Base-by-base conservation (phyloP, 2,329 filamentous ascomycete species). In the Botrytis aclada region DNA sequence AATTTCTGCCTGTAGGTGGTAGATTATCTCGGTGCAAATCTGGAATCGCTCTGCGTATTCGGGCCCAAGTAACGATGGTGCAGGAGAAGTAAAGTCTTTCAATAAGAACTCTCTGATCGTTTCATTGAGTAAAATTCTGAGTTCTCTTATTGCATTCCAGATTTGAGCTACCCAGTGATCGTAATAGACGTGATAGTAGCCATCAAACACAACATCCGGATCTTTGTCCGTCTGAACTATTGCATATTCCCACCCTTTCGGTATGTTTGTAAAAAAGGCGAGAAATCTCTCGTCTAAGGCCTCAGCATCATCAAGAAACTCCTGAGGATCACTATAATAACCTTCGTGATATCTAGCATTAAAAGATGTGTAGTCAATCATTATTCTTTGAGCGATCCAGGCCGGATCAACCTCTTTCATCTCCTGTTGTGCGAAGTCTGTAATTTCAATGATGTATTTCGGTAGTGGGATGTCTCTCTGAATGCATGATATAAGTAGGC, bases 401-500 rank as follows among this genome's bases (percentile, higher is more conserved):
- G 82, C 81, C 1, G 84, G 81, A n/a, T 84, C 81, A 18, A 79
- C 79, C 6, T 79, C 79, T n/a, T 81, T 78, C 4, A 82, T 76
- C 9, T 81, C 76, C 63, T 81, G 78, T 20, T 81, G 79, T 45
- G 87, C 81, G 69, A 85, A 81, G 25, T 80, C 78, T 66, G 85
- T 83, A 34, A 88, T 83, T 37, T 86, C 81, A 41, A 85, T 79
- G 66, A 89, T 80, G 61, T 83, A 79, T 34, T 82, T 78, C 4
- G 87, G 87, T 81, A 88, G 84, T 12, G 86, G 83, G 39, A 84
- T 79, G 29, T 83, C 83, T 64, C 82, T 83, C 73, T 87, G 85
- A 22, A 88, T 83, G 77, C 86, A 88, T 74, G 82, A 85, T 74
- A 88, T 84, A 73, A 87, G 81, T 47, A 87, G 82, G 70, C 83